phyloP scores from a whole-genome alignment of 345 rosid genomes.

The Fremontodendron californicum region DNA sequence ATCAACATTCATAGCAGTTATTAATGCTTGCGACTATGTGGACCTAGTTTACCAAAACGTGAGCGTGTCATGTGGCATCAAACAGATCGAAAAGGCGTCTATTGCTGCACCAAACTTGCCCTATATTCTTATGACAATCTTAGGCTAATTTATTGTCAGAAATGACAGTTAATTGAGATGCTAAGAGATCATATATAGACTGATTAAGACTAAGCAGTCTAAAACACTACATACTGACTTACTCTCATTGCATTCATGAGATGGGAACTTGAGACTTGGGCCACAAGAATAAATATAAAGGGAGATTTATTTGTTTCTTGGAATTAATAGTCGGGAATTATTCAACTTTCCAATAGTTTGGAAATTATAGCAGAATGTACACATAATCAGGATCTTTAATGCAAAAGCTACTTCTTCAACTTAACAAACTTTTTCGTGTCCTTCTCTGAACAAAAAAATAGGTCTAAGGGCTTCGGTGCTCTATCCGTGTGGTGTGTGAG shows the following conservation, averaged over 20 bases:
- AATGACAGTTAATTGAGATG: conserved; percentile 7
- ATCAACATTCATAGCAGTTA: conserved; percentile 17
- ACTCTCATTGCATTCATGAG: not conserved
- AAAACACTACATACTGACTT: not conserved
- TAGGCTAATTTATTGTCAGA: not conserved
- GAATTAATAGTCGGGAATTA: not conserved
- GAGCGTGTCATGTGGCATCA: not conserved
- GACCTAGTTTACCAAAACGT: not conserved
- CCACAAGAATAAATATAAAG: not conserved
- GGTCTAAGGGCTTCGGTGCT: too few relatives aligned
- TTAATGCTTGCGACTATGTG: not conserved
- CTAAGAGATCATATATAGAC: not conserved
- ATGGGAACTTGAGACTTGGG: conserved; percentile 8
- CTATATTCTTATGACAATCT: not conserved
- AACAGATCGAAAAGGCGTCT: not conserved
- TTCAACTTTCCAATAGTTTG: not conserved
- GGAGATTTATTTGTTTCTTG: not conserved
- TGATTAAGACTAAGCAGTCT: not conserved
- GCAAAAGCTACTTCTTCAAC: conserved; percentile 20
- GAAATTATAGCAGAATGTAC: conserved; percentile 1
- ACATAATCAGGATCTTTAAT: conserved; percentile 8
- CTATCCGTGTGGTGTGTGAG: too few relatives aligned
- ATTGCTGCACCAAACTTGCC: not conserved
- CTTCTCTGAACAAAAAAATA: too few relatives aligned
- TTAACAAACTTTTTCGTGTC: conserved; percentile 14